phyloP scores from a whole-genome alignment of 2,329 filamentous ascomycete genomes.

The Colletotrichum sansevieriae region DNA sequence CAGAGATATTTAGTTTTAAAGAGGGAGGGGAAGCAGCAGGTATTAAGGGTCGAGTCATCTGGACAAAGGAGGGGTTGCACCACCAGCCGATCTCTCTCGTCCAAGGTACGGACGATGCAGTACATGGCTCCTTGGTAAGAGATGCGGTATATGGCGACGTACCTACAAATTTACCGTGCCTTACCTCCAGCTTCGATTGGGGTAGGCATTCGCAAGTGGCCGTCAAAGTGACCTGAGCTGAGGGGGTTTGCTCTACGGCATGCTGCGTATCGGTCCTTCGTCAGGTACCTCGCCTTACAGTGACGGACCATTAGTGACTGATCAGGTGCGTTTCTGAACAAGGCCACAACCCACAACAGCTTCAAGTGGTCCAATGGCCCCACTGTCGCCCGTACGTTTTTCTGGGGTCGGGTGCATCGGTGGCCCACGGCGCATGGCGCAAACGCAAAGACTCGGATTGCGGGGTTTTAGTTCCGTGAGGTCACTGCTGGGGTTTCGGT shows the following conservation, averaged over 20 bases:
- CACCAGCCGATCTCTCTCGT: constrained; percentile 30
- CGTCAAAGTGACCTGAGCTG: constrained; percentile 21
- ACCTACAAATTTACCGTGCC: background rate
- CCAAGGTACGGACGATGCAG: constrained; percentile 6
- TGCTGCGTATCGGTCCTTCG: background rate
- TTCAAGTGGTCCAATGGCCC: constrained; percentile 41
- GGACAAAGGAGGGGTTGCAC: constrained; percentile 42
- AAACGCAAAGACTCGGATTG: constrained; percentile 42
- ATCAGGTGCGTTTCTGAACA: constrained; percentile 41
- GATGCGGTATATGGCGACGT: background rate
- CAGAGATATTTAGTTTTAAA: constrained; percentile 38
- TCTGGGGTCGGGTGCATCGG: constrained; percentile 47
- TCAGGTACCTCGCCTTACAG: too few relatives aligned
- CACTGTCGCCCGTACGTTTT: constrained; percentile 42
- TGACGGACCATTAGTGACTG: constrained; percentile 21
- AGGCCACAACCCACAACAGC: constrained; percentile 40
- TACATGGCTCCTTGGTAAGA: constrained; percentile 2
- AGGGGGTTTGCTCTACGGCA: constrained; percentile 12
- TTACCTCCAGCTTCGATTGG: background rate
- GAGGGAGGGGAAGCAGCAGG: constrained; percentile 42
- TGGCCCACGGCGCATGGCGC: constrained; percentile 38
- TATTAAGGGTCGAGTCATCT: constrained; percentile 42
- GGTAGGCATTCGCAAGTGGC: constrained; percentile 22
- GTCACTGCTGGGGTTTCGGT: constrained; percentile 41
- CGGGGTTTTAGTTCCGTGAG: constrained; percentile 45